Evolutionary conservation across 352 stramenopile genomes (phyloP), one percentile per base, ranked within the genome.

Genomic region (Globisporangium emineosum): DNA sequence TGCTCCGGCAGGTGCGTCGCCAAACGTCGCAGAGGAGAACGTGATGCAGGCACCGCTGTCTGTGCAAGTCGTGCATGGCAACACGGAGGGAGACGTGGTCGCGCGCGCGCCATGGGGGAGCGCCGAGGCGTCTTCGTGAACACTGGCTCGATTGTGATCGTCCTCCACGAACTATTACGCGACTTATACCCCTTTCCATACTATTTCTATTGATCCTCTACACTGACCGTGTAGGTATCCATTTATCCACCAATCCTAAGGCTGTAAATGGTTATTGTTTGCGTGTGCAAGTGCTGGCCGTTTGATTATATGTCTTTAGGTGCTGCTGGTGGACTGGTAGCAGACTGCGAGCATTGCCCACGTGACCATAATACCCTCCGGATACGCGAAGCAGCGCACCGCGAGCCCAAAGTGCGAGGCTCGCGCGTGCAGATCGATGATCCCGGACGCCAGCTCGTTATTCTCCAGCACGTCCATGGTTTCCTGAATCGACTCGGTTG

Each of bases 271-370:
- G 30, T 47, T 8, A 29, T 30, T 30, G 21, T 54, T 19, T 56
- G 17, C 27, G 5, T 56, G 13, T 35, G 21, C 13, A 6, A 33
- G 9, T 35, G 33, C 33, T 29, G 17, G 8, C 25, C 13, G 7
- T 10, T 37, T 23, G 12, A 9, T 15, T 13, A 37, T 21, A 2
- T 35, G 8, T 17, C 27, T 23, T 60, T 56, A 13, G 17, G n/a
- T 32, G 19, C 25, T 54, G 32, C 3, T 59, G 10, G 32, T 57
- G 30, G 77, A 82, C 52, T 77, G 70, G 54, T 89, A 91, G 57
- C 77, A 88, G 25, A 84, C 85, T 2, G 86, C 89, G 12, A 97
- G 60, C 89, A 97, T 96, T 54, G 91, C 65, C 90, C 90, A 97
- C 43, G 71, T 74, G 19, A 88, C 87, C 9, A 74, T 64, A 0